Percentiles rank a stretch among this genome's conserved stretches.
phyloP scores from a whole-genome alignment of 805 yeast genomes.

The Yamadazyma laniorum region DNA sequence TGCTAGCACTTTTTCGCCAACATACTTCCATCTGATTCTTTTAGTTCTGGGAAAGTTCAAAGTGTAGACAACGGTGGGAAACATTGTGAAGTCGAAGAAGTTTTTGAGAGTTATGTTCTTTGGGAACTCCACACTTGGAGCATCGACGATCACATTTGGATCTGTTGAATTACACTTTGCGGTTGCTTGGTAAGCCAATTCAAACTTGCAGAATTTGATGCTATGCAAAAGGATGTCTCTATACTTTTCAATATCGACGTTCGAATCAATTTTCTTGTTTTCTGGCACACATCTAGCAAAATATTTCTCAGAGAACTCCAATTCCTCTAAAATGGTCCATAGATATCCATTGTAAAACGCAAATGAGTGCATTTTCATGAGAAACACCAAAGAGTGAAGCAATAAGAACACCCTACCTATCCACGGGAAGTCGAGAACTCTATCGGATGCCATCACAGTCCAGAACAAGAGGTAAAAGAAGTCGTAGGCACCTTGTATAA shows the following conservation, averaged over 20 bases:
- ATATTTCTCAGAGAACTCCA: conserved; percentile 46
- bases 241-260: conserved; percentile 26
- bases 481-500: conserved; percentile 57
- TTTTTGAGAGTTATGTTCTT: conserved; percentile 60
- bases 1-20: conserved; percentile 68
- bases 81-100: conserved; percentile 79
- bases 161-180: conserved; percentile 8
- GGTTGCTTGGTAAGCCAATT: conserved; percentile 57
- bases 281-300: conserved; percentile 38
- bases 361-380: conserved; percentile 96
- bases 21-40: conserved; percentile 65
- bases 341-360: conserved; percentile 90
- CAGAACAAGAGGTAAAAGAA: conserved; percentile 50
- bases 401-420: conserved; percentile 82
- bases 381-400: conserved; percentile 77
- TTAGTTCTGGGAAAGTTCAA: conserved; percentile 77
- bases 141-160: conserved; percentile 9
- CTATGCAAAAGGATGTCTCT: conserved; percentile 43
- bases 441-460: conserved; percentile 52
- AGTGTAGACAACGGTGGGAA: conserved; percentile 84
- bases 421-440: conserved; percentile 68
- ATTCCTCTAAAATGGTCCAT: conserved; percentile 61
- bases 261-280: conserved; percentile 22
- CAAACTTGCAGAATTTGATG: conserved; percentile 68
- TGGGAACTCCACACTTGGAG: conserved; percentile 54